Conservation (phyloP, 1,139 yeast genomes). For the Protomyces arabidopsidicola region DNA sequence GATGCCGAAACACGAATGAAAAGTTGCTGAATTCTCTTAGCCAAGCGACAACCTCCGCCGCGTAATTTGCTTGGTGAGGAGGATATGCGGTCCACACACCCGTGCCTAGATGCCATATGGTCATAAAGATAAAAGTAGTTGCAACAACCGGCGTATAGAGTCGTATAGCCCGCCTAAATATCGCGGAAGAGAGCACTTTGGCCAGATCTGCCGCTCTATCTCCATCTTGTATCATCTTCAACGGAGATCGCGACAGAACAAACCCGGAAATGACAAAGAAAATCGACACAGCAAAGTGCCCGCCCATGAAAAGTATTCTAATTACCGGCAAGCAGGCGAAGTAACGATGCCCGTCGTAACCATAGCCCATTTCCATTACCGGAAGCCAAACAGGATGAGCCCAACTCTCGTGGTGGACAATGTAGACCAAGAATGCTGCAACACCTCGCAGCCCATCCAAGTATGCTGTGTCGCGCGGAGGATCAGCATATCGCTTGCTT, state of each 20-base stretch:
- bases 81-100: conserved; percentile 24
- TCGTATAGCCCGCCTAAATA: conserved; percentile 15
- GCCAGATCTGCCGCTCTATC: conserved; percentile 3
- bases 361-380: conserved; percentile 16
- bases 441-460: conserved; percentile 23
- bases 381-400: conserved; percentile 18
- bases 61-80: conserved; percentile 8
- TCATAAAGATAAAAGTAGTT: conserved; percentile 24
- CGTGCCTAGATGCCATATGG: conserved; percentile 16
- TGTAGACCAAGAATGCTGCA: conserved; percentile 21
- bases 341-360: conserved; percentile 4
- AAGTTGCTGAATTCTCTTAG: conserved; percentile 14
- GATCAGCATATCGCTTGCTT: neutral
- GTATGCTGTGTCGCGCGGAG: conserved; percentile 11
- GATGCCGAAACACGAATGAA: conserved; percentile 11
- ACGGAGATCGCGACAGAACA: conserved; percentile 15
- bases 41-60: conserved; percentile 9
- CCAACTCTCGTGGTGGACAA: conserved; percentile 23
- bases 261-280: conserved; percentile 26
- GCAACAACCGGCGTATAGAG: conserved; percentile 21
- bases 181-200: conserved; percentile 9
- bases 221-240: conserved; percentile 20
- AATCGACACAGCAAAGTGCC: conserved; percentile 17
- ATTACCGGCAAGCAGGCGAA: conserved; percentile 9
- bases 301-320: conserved; percentile 12